These are phyloP conservation scores for Apiospora rasikravindrae DNA, from an alignment of 2,329 filamentous ascomycete species.

Conservation along the genomic window DNA sequence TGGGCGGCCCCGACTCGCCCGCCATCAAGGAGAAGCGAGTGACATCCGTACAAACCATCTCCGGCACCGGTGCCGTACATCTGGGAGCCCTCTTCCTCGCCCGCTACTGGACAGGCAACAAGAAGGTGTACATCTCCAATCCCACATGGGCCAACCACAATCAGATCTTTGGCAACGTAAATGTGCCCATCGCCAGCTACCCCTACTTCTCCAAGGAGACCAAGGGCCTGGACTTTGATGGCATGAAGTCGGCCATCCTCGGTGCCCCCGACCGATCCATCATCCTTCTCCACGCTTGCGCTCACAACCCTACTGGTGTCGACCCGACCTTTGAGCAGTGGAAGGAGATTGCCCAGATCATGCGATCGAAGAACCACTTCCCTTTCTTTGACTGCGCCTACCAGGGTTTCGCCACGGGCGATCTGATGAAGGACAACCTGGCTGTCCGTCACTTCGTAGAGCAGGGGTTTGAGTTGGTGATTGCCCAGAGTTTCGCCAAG, in stretches of 20 bases:
- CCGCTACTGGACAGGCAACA: constrained; percentile 82
- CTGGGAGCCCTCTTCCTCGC: constrained; percentile 91
- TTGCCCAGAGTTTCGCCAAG: constrained; percentile 96
- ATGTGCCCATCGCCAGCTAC: constrained; percentile 78
- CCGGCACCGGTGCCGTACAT: constrained; percentile 93
- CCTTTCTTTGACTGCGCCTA: constrained; percentile 99
- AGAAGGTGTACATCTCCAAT: constrained; percentile 86
- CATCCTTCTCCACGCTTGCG: constrained; percentile 91
- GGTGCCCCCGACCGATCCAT: constrained; percentile 79
- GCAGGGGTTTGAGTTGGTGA: constrained; percentile 85
- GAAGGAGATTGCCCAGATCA: constrained; percentile 82
- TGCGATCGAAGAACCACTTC: constrained; percentile 83
- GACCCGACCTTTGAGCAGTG: constrained; percentile 94
- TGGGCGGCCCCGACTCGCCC: constrained; percentile 75
- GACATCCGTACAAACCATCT: constrained; percentile 90
- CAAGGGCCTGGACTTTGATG: constrained; percentile 89
- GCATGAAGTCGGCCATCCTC: constrained; percentile 76
- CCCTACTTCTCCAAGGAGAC: constrained; percentile 93
- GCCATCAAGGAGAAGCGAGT: constrained; percentile 84
- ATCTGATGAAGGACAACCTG: constrained; percentile 82
- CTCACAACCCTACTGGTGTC: constrained; percentile 97
- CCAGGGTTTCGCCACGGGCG: constrained; percentile 95
- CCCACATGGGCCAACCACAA: constrained; percentile 99
- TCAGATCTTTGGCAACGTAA: constrained; percentile 95
- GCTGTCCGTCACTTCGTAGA: constrained; percentile 95